phyloP scores from a whole-genome alignment of 352 stramenopile species.

The Hyphochytrium catenoides region DNA sequence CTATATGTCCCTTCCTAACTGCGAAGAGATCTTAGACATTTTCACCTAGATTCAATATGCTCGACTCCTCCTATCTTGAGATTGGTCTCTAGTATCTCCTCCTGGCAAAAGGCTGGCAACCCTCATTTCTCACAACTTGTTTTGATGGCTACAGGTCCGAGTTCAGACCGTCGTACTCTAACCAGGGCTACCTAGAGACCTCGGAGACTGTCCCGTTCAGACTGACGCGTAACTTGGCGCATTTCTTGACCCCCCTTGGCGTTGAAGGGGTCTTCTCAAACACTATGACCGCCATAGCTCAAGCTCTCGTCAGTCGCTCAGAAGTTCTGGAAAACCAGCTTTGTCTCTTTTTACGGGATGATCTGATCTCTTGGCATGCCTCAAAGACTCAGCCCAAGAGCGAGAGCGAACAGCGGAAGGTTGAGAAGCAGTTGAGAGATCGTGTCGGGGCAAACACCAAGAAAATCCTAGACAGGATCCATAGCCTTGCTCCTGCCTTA shows the following conservation, averaged over 20 bases:
- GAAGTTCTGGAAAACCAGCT: constrained; percentile 47
- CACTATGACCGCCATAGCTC: constrained; percentile 41
- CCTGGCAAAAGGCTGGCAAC: too few species aligned
- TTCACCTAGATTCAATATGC: too few species aligned
- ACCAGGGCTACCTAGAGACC: constrained; percentile 43
- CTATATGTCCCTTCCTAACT: too few species aligned
- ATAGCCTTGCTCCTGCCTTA: too few species aligned
- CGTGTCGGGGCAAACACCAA: constrained; percentile 58
- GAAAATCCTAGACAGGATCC: constrained; percentile 46
- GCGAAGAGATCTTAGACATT: too few species aligned
- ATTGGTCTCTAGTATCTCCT: too few species aligned
- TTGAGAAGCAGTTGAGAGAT: constrained; percentile 49
- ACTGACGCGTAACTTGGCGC: constrained; percentile 60
- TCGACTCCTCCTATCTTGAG: too few species aligned
- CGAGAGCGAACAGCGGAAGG: constrained; percentile 8
- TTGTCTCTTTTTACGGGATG: constrained; percentile 62
- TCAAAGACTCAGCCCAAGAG: constrained; percentile 43
- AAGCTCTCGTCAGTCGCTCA: constrained; percentile 41
- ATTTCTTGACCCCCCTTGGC: constrained; percentile 50
- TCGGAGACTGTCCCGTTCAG: constrained; percentile 62
- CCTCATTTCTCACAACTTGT: too few species aligned
- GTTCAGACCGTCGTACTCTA: constrained; percentile 49
- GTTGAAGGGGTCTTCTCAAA: constrained; percentile 61
- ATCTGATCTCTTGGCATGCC: constrained; percentile 56
- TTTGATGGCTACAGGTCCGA: constrained; percentile 23